Evolutionary conservation across 1,284 basidiomycete genomes (phyloP).

Genomic region (Anthracocystis setariae): DNA sequence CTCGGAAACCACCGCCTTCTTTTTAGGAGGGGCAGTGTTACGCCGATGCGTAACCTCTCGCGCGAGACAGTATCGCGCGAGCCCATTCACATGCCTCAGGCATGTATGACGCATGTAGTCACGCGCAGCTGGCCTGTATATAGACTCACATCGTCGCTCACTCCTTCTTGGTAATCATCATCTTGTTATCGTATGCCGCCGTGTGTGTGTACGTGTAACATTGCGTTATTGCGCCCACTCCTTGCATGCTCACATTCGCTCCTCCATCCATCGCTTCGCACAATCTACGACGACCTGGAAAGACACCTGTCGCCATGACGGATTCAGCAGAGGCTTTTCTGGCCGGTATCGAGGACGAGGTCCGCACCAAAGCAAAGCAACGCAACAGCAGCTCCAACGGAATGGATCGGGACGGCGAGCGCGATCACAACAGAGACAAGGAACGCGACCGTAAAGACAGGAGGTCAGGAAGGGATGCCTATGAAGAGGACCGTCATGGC

Average conservation of each 20-base stretch:
- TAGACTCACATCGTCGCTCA: too few relatives aligned
- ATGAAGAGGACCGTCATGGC: slow-evolving; percentile 28
- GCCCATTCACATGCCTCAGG: too few relatives aligned
- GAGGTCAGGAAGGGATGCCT: slow-evolving; percentile 28
- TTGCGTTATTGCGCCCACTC: neutral
- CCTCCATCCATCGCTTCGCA: neutral
- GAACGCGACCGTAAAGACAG: slow-evolving; percentile 34
- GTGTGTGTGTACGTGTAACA: too few relatives aligned
- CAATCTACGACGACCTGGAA: neutral
- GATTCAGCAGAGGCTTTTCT: slow-evolving; percentile 46
- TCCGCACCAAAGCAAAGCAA: slow-evolving; percentile 23
- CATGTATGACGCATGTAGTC: too few relatives aligned
- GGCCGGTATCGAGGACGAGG: slow-evolving; percentile 44
- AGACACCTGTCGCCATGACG: slow-evolving; percentile 14
- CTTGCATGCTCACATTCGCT: neutral
- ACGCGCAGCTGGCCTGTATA: too few relatives aligned
- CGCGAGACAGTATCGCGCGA: too few relatives aligned
- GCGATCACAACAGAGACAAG: slow-evolving; percentile 25
- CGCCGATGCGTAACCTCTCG: too few relatives aligned
- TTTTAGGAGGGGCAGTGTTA: too few relatives aligned
- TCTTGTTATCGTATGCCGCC: too few relatives aligned
- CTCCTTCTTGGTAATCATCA: too few relatives aligned
- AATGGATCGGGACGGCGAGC: slow-evolving; percentile 13
- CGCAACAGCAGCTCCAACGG: slow-evolving; percentile 19
- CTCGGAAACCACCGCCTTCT: too few relatives aligned